Percentiles rank a stretch among this genome's conserved stretches.
Evolutionary conservation across 352 stramenopile species (phyloP).

Genomic region (Pythium periplocum): DNA sequence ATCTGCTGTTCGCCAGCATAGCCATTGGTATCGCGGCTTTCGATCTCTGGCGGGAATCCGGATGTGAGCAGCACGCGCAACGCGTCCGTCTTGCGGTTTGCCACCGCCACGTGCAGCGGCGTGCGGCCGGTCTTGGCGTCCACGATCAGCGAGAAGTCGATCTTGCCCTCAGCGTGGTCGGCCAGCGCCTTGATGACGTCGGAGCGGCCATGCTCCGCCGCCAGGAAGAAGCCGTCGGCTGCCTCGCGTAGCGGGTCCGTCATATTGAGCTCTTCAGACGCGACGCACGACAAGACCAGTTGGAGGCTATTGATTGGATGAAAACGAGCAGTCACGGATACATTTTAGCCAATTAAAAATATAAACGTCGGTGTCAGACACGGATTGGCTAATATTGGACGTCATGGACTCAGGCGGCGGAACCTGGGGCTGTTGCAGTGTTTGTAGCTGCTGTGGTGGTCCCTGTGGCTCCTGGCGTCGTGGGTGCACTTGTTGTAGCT

Average conservation of each 20-base stretch:
- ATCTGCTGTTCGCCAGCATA: not conserved
- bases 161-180: slow-evolving; percentile 46
- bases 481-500: too few relatives aligned
- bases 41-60: slow-evolving; percentile 61
- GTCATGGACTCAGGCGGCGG: too few relatives aligned
- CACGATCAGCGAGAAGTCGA: slow-evolving; percentile 52
- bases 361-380: too few relatives aligned
- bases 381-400: too few relatives aligned
- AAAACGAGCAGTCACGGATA: too few relatives aligned
- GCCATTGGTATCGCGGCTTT: slow-evolving; percentile 16
- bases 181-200: slow-evolving; percentile 83
- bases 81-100: slow-evolving; percentile 67
- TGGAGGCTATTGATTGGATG: too few relatives aligned
- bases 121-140: slow-evolving; percentile 56
- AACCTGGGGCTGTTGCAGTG: too few relatives aligned
- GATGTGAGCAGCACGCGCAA: slow-evolving; percentile 72
- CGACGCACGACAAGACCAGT: too few relatives aligned
- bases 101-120: slow-evolving; percentile 73
- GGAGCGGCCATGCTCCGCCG: slow-evolving; percentile 71
- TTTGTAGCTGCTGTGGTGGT: too few relatives aligned
- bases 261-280: too few relatives aligned
- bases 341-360: too few relatives aligned
- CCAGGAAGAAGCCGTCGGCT: slow-evolving; percentile 76
- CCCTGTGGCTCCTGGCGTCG: too few relatives aligned
- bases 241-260: slow-evolving; percentile 53